A percentile compares a stretch with the other conserved stretches of the same genome.
These are phyloP conservation scores for Oryza officinalis DNA, from an alignment of 176 grass and related monocot species.

Conservation along the genomic window DNA sequence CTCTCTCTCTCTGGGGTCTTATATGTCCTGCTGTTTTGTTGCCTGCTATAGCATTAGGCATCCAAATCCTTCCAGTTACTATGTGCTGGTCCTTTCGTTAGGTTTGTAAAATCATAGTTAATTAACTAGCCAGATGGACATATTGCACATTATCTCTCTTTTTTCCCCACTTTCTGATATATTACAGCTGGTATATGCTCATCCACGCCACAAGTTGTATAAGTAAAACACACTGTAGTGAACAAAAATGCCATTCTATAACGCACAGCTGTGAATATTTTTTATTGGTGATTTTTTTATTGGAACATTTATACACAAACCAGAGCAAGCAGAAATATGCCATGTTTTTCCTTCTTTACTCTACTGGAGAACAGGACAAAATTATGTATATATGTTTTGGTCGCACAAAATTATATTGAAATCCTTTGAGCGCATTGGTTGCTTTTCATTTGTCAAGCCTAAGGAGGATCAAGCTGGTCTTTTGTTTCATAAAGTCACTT, in stretches of 20 bases:
- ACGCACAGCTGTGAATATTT: not conserved
- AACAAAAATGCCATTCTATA: not conserved
- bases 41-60: not conserved
- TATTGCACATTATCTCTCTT: not conserved
- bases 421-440: not conserved
- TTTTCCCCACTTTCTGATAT: not conserved
- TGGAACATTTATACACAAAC: not conserved
- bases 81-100: not conserved
- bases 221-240: not conserved
- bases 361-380: not conserved
- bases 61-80: not conserved
- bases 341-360: not conserved
- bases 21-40: not conserved
- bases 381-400: not conserved
- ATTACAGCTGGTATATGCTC: not conserved
- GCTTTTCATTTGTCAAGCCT: slow-evolving; percentile 6
- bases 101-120: not conserved
- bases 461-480: not conserved
- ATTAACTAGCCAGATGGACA: not conserved
- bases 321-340: not conserved
- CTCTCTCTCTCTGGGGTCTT: not conserved
- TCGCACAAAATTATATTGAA: not conserved
- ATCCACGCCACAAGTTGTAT: not conserved
- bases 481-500: not conserved
- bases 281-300: not conserved